A percentile compares a stretch with the other conserved stretches of the same genome.
These are phyloP conservation scores for Cylindrodendrum hubeiense DNA, from an alignment of 2,329 filamentous ascomycete genomes.

Conservation along the genomic window DNA sequence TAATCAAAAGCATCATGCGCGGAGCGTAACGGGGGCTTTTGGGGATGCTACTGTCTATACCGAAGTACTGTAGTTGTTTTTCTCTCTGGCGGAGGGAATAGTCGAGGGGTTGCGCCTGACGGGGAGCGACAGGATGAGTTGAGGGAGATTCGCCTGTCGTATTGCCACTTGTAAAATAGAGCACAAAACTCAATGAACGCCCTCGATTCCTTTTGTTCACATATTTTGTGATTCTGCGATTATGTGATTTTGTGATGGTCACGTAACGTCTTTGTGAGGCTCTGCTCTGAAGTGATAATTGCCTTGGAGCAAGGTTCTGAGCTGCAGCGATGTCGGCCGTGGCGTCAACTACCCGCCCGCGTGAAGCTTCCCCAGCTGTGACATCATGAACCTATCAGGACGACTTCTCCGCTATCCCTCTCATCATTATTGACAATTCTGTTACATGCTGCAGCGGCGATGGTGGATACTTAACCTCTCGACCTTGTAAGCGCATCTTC, in stretches of 20 bases:
- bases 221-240: background rate
- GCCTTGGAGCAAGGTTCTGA: background rate
- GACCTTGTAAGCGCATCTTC: background rate
- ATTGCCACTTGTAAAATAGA: constrained; percentile 74
- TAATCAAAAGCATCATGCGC: constrained; percentile 45
- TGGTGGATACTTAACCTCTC: background rate
- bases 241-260: constrained; percentile 2
- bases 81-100: constrained; percentile 60
- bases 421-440: background rate
- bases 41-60: constrained; percentile 63
- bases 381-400: constrained; percentile 3
- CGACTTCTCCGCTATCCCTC: background rate
- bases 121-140: constrained; percentile 58
- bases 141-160: constrained; percentile 61
- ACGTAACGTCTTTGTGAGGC: background rate
- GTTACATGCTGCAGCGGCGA: background rate
- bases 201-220: constrained; percentile 71
- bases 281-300: background rate
- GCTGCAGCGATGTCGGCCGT: constrained; percentile 15
- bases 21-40: constrained; percentile 48
- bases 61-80: constrained; percentile 59
- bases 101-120: constrained; percentile 60
- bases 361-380: background rate
- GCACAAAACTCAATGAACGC: constrained; percentile 70
- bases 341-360: background rate